Conservation (phyloP, 306 rosid genomes). For the Lathyrus sativus region DNA sequence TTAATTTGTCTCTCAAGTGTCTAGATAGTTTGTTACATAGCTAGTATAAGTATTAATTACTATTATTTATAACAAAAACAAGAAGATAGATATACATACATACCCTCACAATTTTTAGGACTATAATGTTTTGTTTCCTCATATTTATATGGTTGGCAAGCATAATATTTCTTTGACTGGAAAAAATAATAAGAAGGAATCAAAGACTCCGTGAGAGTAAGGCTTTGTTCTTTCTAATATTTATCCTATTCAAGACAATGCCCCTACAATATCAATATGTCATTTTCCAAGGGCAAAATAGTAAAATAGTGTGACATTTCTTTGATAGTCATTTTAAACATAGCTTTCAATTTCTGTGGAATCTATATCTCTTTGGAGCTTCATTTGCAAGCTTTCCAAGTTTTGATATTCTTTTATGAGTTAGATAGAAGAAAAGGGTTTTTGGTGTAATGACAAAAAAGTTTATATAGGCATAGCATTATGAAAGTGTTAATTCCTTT, state of each 20-base stretch:
- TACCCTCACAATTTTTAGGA: slow-evolving; percentile 34
- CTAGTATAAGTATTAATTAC: neutral
- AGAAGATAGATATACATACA: neutral
- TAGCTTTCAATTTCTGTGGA: slow-evolving; percentile 51
- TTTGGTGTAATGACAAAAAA: slow-evolving; percentile 47
- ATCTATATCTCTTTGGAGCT: slow-evolving; percentile 60
- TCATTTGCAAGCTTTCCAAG: slow-evolving; percentile 50
- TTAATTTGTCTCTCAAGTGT: slow-evolving; percentile 22
- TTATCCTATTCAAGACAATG: slow-evolving; percentile 35
- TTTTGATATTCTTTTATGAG: slow-evolving; percentile 56
- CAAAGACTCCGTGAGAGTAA: slow-evolving; percentile 47
- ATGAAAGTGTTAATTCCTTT: slow-evolving; percentile 48
- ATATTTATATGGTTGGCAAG: slow-evolving; percentile 40
- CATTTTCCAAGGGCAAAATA: slow-evolving; percentile 41
- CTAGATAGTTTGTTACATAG: slow-evolving; percentile 1
- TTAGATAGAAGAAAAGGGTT: slow-evolving; percentile 41
- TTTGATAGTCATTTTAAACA: slow-evolving; percentile 41
- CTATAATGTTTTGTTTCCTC: slow-evolving; percentile 30
- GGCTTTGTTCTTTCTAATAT: slow-evolving; percentile 35
- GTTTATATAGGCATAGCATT: slow-evolving; percentile 46
- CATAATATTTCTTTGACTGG: slow-evolving; percentile 39
- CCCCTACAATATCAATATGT: neutral
- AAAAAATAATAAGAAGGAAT: slow-evolving; percentile 42
- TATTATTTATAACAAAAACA: slow-evolving; percentile 16
- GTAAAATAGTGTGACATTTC: slow-evolving; percentile 38